Conservation (phyloP, 2,329 filamentous ascomycete genomes). For the Fusarium sp. region DNA sequence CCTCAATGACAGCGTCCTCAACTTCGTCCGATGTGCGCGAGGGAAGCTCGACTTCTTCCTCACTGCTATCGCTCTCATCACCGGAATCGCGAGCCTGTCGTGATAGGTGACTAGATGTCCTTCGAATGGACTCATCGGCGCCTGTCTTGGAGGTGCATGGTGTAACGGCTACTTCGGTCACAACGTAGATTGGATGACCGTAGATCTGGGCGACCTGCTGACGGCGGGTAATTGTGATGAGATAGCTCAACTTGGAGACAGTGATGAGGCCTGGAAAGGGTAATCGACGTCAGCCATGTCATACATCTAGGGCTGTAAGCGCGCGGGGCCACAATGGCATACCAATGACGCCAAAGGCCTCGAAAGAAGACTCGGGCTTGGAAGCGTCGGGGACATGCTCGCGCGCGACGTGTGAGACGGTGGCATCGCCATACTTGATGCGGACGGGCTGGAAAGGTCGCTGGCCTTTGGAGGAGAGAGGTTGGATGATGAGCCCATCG, state of each 20-base stretch:
- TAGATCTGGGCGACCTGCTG: constrained; percentile 90
- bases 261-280: constrained; percentile 78
- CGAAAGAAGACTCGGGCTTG: constrained; percentile 63
- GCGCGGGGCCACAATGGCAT: constrained; percentile 35
- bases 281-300: constrained; percentile 16
- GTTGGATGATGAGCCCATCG: constrained; percentile 86
- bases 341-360: constrained; percentile 72
- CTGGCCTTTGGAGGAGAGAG: constrained; percentile 71
- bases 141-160: constrained; percentile 83
- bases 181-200: constrained; percentile 84
- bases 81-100: constrained; percentile 54
- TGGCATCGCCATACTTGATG: constrained; percentile 76
- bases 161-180: constrained; percentile 91
- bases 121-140: constrained; percentile 77
- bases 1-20: constrained; percentile 54
- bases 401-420: constrained; percentile 57
- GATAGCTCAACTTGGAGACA: constrained; percentile 83
- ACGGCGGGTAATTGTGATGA: constrained; percentile 87
- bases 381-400: constrained; percentile 60
- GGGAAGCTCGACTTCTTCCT: constrained; percentile 57
- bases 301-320: constrained; percentile 14
- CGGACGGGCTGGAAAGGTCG: constrained; percentile 68
- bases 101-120: constrained; percentile 63
- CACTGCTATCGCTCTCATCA: constrained; percentile 60
- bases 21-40: constrained; percentile 56